A percentile compares a stretch with the other conserved stretches of the same genome.
phyloP scores from a whole-genome alignment of 768 basidiomycete species.

The Tylopilus felleus region DNA sequence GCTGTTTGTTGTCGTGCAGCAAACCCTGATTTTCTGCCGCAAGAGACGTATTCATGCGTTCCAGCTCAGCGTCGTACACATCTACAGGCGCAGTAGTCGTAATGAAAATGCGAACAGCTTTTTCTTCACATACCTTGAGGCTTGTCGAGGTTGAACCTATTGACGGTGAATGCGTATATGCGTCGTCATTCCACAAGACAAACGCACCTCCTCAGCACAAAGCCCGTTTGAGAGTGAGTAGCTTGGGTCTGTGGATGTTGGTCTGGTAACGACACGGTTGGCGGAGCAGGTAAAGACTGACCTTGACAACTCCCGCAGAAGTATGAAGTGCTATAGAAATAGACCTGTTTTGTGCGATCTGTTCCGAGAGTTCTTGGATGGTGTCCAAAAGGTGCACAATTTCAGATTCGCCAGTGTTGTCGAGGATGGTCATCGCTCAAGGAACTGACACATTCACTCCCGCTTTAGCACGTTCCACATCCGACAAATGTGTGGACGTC shows the following conservation, averaged over 20 bases:
- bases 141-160: constrained; percentile 84
- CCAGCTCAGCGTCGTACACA: constrained; percentile 84
- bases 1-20: constrained; percentile 93
- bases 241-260: constrained; percentile 64
- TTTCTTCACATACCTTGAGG: constrained; percentile 55
- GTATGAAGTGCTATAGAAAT: constrained; percentile 69
- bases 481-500: not conserved
- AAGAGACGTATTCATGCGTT: constrained; percentile 81
- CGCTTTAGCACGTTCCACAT: not conserved
- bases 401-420: constrained; percentile 51
- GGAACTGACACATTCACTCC: not conserved
- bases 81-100: constrained; percentile 45
- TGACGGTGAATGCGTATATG: not conserved
- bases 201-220: constrained; percentile 76
- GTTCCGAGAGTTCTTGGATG: constrained; percentile 79
- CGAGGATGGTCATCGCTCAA: constrained; percentile 51
- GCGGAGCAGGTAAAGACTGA: constrained; percentile 31
- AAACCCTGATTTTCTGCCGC: constrained; percentile 78
- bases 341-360: constrained; percentile 75
- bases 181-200: not conserved
- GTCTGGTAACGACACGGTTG: not conserved
- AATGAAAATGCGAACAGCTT: not conserved
- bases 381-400: constrained; percentile 60
- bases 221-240: constrained; percentile 86
- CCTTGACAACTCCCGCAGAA: constrained; percentile 78